Conservation (phyloP, 1,284 basidiomycete genomes). For the Apiotrichum mycotoxinovorans region DNA sequence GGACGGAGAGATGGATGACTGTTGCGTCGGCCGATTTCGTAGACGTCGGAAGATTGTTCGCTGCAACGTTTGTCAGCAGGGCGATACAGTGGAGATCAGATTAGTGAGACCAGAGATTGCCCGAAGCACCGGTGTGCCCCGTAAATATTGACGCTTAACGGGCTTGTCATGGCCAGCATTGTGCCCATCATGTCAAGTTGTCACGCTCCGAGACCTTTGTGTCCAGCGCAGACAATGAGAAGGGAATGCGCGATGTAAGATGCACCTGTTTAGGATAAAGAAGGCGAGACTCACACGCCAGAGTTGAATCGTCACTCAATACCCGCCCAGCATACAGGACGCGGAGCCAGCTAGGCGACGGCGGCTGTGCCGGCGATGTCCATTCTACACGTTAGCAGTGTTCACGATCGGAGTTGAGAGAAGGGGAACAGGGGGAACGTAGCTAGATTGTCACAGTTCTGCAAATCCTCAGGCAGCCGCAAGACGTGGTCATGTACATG, state of each 20-base stretch:
- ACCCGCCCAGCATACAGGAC: slow-evolving; percentile 78
- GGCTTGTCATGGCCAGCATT: no score
- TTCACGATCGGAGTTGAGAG: background rate
- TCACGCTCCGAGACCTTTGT: no score
- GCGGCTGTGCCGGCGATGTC: slow-evolving; percentile 65
- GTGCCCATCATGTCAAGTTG: background rate
- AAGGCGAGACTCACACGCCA: slow-evolving; percentile 58
- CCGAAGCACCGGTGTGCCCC: no score
- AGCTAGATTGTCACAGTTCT: no score
- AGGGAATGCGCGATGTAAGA: no score
- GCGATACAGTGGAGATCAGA: background rate
- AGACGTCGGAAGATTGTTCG: slow-evolving; percentile 39
- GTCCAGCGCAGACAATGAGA: no score
- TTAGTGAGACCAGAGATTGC: background rate
- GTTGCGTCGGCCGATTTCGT: slow-evolving; percentile 55
- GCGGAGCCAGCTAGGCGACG: slow-evolving; percentile 71
- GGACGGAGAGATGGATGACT: slow-evolving; percentile 74
- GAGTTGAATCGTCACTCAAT: slow-evolving; percentile 74
- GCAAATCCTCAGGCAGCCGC: no score
- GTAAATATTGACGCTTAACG: no score
- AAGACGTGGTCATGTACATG: no score
- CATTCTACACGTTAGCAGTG: slow-evolving; percentile 58
- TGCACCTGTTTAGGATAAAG: no score
- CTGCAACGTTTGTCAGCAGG: slow-evolving; percentile 15
- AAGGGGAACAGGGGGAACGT: background rate